Evolutionary conservation across 1,139 yeast genomes (phyloP).

Genomic region (Blastobotrys malaysiensis): DNA sequence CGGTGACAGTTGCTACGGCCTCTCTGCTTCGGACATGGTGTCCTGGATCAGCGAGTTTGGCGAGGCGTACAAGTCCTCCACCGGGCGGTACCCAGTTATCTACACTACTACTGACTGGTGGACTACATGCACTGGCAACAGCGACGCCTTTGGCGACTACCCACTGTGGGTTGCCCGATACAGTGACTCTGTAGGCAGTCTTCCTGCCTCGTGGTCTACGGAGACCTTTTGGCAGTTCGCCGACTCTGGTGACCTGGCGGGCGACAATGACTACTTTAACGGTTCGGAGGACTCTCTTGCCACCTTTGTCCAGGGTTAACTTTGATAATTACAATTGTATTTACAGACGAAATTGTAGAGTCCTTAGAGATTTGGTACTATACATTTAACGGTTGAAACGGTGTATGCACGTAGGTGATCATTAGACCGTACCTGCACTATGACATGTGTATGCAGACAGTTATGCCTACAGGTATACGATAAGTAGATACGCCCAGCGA

Average conservation of each 20-base stretch:
- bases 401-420: not conserved
- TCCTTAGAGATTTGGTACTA: too few relatives aligned
- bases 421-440: too few relatives aligned
- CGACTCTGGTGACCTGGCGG: conserved; percentile 8
- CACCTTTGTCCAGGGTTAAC: conserved; percentile 10
- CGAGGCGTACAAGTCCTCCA: conserved; percentile 5
- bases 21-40: conserved; percentile 3
- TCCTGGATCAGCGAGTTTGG: conserved; percentile 10
- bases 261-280: conserved; percentile 9
- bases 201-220: conserved; percentile 3
- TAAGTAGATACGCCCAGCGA: too few relatives aligned
- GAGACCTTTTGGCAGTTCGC: conserved; percentile 9
- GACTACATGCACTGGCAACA: conserved; percentile 9
- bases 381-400: not conserved
- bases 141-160: conserved; percentile 7
- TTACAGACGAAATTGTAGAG: too few relatives aligned
- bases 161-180: conserved; percentile 12
- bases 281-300: conserved; percentile 4
- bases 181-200: conserved; percentile 2
- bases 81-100: conserved; percentile 11
- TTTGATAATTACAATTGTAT: too few relatives aligned
- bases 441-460: too few relatives aligned
- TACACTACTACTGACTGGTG: conserved; percentile 11
- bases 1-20: conserved; percentile 7
- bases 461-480: too few relatives aligned